Conservation (phyloP, 2,329 filamentous ascomycete species). For the Aspergillus intermedius region DNA sequence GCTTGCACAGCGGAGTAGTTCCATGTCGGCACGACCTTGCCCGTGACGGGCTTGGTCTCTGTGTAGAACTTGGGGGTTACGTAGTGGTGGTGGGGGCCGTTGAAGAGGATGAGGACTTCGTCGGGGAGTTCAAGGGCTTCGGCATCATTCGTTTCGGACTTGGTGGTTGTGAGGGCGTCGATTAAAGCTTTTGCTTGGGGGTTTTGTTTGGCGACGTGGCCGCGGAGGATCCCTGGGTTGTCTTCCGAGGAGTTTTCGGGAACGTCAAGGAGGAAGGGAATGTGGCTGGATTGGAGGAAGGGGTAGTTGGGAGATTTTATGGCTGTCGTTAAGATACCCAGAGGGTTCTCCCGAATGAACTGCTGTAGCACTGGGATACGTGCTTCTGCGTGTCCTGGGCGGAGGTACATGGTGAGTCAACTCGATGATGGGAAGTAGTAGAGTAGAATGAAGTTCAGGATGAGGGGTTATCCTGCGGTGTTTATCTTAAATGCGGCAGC, state of each 20-base stretch:
- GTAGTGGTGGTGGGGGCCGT: slow-evolving; percentile 53
- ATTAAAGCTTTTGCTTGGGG: slow-evolving; percentile 59
- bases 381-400: slow-evolving; percentile 47
- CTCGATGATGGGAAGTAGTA: background rate
- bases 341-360: slow-evolving; percentile 54
- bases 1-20: slow-evolving; percentile 61
- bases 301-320: slow-evolving; percentile 46
- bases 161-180: slow-evolving; percentile 32
- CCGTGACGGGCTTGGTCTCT: slow-evolving; percentile 57
- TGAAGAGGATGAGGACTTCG: slow-evolving; percentile 61
- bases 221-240: slow-evolving; percentile 45
- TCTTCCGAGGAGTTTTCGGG: slow-evolving; percentile 27
- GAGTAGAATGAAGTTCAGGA: background rate
- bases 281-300: slow-evolving; percentile 54
- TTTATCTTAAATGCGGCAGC: background rate
- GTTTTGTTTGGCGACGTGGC: slow-evolving; percentile 58
- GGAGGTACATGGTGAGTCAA: slow-evolving; percentile 48
- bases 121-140: slow-evolving; percentile 27
- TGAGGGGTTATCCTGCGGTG: background rate
- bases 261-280: slow-evolving; percentile 55
- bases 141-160: slow-evolving; percentile 8
- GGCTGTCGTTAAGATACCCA: slow-evolving; percentile 59
- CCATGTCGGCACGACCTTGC: slow-evolving; percentile 65
- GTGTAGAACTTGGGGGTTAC: slow-evolving; percentile 63
- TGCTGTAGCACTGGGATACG: slow-evolving; percentile 45